Evolutionary conservation across 2,329 filamentous ascomycete species (phyloP), one percentile per base, ranked within the genome.

Genomic region (Sclerotinia minor): DNA sequence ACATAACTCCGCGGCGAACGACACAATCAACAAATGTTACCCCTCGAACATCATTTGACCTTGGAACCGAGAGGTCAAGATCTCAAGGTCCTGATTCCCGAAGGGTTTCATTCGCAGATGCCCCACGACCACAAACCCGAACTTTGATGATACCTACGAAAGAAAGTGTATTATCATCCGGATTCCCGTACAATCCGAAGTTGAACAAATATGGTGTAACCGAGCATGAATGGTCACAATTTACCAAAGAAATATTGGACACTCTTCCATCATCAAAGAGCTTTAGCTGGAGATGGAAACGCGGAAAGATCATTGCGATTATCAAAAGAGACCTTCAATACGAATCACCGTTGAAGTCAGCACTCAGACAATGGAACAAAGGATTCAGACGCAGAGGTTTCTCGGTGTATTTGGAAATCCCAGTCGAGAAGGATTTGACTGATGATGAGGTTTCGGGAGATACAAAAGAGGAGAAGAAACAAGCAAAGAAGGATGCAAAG

Each of bases 211-310:
- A 72, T 13, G 52, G 64, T 7, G 55, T 75, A 7, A 70, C 72
- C 3, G 69, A 69, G 9, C 70, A 73, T 15, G 61, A 74, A 68
- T 75, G 74, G 74, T 57, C 68, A 49, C 69, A 71, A 58, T 75
- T 75, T 50, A 74, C 50, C n/a, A 67, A 63, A 32, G 73, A 72
- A 26, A 64, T 75, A 35, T 65, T 74, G 1, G 67, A 70, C 7
- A 72, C 72, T 11, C 68, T 53, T 13, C 57, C 59, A 19, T 26
- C 55, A 17, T 50, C 57, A 11, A 52, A 52, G 26, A 59, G 53
- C 13, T 35, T 50, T 6, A 53, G 35, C n/a, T 67, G 65, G 65
- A 19, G 26, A 32, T 59, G 47, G 55, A 67, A 63, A 21, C 59
- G 59, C 19, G 57, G 50, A 9, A 61, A 63, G 26, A 67, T 67